These are phyloP conservation scores for Aureobasidium melanogenum DNA, from an alignment of 2,329 filamentous ascomycete genomes.

Conservation along the genomic window DNA sequence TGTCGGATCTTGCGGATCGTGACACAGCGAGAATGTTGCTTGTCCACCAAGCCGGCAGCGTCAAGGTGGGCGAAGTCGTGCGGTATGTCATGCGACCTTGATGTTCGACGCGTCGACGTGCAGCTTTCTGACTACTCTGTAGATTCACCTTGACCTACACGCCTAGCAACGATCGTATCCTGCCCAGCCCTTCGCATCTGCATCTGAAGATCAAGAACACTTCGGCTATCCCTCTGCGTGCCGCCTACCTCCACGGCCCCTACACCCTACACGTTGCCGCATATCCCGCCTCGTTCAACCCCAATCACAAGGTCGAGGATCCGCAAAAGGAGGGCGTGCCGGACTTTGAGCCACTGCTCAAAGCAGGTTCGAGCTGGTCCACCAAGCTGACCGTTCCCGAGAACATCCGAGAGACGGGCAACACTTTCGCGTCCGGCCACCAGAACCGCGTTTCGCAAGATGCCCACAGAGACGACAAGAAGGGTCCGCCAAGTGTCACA, in stretches of 20 bases:
- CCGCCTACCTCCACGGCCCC: conserved; percentile 91
- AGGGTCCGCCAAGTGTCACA: conserved; percentile 52
- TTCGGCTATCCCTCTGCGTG: conserved; percentile 79
- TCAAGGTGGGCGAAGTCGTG: conserved; percentile 90
- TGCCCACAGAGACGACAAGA: conserved; percentile 29
- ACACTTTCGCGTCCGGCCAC: conserved; percentile 21
- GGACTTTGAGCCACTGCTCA: conserved; percentile 92
- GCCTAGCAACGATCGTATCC: conserved; percentile 77
- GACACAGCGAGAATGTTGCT: conserved; percentile 59
- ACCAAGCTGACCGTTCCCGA: conserved; percentile 74
- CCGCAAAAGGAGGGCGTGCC: conserved; percentile 66
- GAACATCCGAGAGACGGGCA: conserved; percentile 58
- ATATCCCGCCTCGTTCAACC: conserved; percentile 74
- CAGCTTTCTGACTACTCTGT: neutral
- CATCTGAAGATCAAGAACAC: conserved; percentile 88
- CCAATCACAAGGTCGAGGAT: conserved; percentile 66
- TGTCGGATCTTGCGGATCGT: neutral
- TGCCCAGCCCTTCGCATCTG: conserved; percentile 73
- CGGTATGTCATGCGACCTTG: conserved; percentile 45
- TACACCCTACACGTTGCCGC: conserved; percentile 84
- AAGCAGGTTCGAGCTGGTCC: conserved; percentile 82
- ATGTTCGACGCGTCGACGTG: neutral
- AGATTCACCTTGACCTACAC: conserved; percentile 83
- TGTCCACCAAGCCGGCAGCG: conserved; percentile 79
- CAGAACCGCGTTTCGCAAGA: conserved; percentile 24